Evolutionary conservation across 768 basidiomycete species (phyloP), one percentile per base, ranked within the genome.

Genomic region (Boletus sensibilis): DNA sequence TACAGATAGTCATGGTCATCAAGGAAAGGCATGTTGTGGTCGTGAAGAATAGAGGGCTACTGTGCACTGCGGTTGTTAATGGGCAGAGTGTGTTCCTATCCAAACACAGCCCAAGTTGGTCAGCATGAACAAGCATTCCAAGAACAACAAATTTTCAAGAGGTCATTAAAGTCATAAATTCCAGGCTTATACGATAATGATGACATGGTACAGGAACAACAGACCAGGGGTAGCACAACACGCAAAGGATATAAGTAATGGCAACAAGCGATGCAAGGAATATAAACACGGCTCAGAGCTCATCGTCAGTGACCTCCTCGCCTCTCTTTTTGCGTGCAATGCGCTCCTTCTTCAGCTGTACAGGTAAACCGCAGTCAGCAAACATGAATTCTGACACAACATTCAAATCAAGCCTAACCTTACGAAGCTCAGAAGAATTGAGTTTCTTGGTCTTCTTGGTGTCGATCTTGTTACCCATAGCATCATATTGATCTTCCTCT

Each of bases 401-500:
- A n/a, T 54, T 37, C 14, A 52, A 21, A 35, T 27, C 40, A 23
- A 41, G 38, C 62, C 76, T 55, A 59, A 83, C 78, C 78, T 98
- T 98, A 58, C 96, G 86, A 50, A 83, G 82, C 72, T 98, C 96
- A 29, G 81, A 71, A 27, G 94, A 78, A 13, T 87, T 87, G 60
- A 92, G 64, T 81, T 96, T 96, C 84, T 92, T 94, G 66, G 72
- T 65, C 84, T 96, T 95, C 77, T 86, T 90, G 64, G 40, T 73
- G 59, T 91, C 90, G 61, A 94, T 77, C 86, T 94, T 95, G 90
- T 98, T 98, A 58, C 96, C 96, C 90, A 99, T 92, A 23, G 97
- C 97, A 72, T 99, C 97, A 71, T 90, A 98, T 67, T 82, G 77
- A 39, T 85, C 94, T 48, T 95, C 92, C 59, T 97, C 95, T 64